A percentile compares a stretch with the other conserved stretches of the same genome.
Conservation (phyloP, 192 early-diverging fungal genomes). For the Chytriomyces hyalinus region DNA sequence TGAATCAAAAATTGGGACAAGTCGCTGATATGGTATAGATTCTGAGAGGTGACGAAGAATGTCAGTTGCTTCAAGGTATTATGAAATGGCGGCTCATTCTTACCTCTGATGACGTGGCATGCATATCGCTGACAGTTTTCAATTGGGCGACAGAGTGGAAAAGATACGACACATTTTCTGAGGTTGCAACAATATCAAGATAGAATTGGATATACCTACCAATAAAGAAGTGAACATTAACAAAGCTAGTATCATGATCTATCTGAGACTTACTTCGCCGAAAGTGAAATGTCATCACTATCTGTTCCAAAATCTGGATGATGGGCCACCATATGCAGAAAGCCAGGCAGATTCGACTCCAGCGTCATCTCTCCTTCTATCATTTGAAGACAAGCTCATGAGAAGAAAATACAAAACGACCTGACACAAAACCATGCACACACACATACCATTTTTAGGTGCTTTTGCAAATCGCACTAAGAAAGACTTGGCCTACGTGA, state of each 20-base stretch:
- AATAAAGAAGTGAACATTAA: background rate
- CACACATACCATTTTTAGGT: constrained; percentile 14
- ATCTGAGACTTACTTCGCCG: constrained; percentile 49
- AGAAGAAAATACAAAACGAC: constrained; percentile 3
- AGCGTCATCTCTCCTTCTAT: constrained; percentile 44
- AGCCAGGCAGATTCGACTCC: constrained; percentile 63
- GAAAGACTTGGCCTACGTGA: constrained; percentile 22
- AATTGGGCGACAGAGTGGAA: constrained; percentile 76
- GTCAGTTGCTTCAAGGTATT: constrained; percentile 17
- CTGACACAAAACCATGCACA: constrained; percentile 4
- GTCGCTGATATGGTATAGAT: constrained; percentile 83
- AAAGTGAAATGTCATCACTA: constrained; percentile 51
- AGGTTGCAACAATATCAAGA: constrained; percentile 73
- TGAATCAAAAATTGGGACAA: constrained; percentile 80
- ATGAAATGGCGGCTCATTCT: constrained; percentile 18
- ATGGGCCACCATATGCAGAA: constrained; percentile 80
- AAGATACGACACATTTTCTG: constrained; percentile 84
- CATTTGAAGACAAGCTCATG: background rate
- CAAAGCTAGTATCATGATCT: background rate
- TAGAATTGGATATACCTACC: constrained; percentile 84
- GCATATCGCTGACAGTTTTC: constrained; percentile 74
- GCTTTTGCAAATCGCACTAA: constrained; percentile 27
- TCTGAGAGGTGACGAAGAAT: background rate
- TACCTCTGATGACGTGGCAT: constrained; percentile 56
- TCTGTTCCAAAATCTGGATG: constrained; percentile 79